Percentiles rank a stretch among this genome's conserved stretches.
phyloP scores from a whole-genome alignment of 1,284 basidiomycete genomes.

The Ceratobasidium theobromae region DNA sequence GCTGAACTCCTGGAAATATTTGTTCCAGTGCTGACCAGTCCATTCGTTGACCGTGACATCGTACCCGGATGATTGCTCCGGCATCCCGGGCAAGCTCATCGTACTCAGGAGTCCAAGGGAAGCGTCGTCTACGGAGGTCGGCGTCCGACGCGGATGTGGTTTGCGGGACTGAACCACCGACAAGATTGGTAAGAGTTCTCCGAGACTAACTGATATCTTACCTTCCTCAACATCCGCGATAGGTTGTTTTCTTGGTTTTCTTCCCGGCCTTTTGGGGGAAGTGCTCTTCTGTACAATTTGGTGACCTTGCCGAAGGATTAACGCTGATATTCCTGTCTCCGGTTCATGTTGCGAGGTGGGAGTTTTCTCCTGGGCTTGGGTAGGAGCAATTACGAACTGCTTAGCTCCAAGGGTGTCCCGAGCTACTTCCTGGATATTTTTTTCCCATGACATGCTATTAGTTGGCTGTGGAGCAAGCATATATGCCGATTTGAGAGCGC shows the following conservation, averaged over 20 bases:
- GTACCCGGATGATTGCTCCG: slow-evolving; percentile 76
- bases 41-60: slow-evolving; percentile 63
- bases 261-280: slow-evolving; percentile 17
- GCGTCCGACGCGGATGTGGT: not conserved
- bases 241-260: slow-evolving; percentile 26
- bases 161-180: not conserved
- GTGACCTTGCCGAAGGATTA: slow-evolving; percentile 17
- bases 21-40: slow-evolving; percentile 74
- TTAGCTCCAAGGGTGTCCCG: slow-evolving; percentile 12
- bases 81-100: slow-evolving; percentile 86
- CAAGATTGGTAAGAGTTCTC: not conserved
- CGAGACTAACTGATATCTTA: not conserved
- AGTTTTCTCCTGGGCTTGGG: not conserved
- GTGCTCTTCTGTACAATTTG: slow-evolving; percentile 9
- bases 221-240: slow-evolving; percentile 1
- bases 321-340: not conserved
- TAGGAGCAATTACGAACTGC: slow-evolving; percentile 13
- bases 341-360: not conserved
- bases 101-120: slow-evolving; percentile 81
- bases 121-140: slow-evolving; percentile 57
- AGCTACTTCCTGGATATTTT: not conserved
- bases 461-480: slow-evolving; percentile 1
- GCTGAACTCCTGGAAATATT: slow-evolving; percentile 71
- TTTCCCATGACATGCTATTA: not conserved
- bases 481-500: not conserved